phyloP scores from a whole-genome alignment of 768 basidiomycete genomes.

The Termitomyces heimii region DNA sequence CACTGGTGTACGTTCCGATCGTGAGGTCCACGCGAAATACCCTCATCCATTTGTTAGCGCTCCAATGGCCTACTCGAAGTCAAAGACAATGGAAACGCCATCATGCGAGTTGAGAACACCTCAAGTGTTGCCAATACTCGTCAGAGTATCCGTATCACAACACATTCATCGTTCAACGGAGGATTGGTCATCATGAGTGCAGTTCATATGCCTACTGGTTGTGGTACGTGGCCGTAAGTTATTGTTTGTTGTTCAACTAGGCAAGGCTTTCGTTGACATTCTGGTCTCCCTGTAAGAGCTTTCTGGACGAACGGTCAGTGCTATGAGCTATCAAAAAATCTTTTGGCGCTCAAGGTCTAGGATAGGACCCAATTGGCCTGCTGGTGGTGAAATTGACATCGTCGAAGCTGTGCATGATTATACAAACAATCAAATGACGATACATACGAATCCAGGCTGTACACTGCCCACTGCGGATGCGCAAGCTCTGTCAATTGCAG shows the following conservation, averaged over 20 bases:
- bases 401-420: slow-evolving; percentile 80
- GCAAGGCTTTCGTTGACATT: neutral
- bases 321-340: neutral
- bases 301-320: slow-evolving; percentile 41
- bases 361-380: slow-evolving; percentile 57
- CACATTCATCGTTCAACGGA: slow-evolving; percentile 51
- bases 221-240: slow-evolving; percentile 77
- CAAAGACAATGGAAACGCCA: slow-evolving; percentile 65
- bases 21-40: neutral
- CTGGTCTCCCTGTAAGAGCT: slow-evolving; percentile 23
- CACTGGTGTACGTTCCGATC: slow-evolving; percentile 43
- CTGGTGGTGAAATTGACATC: slow-evolving; percentile 75
- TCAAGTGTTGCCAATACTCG: slow-evolving; percentile 61
- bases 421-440: slow-evolving; percentile 75
- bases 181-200: slow-evolving; percentile 79
- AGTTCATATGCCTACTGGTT: slow-evolving; percentile 86
- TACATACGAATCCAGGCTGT: slow-evolving; percentile 76
- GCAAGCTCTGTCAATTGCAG: slow-evolving; percentile 48
- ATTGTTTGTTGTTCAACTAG: neutral
- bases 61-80: slow-evolving; percentile 56
- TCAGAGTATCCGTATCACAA: slow-evolving; percentile 74
- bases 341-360: slow-evolving; percentile 33
- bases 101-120: slow-evolving; percentile 90
- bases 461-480: slow-evolving; percentile 44
- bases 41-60: slow-evolving; percentile 28